Base-by-base conservation (phyloP, 441 rosid genomes). In the Erodium moschatum region DNA sequence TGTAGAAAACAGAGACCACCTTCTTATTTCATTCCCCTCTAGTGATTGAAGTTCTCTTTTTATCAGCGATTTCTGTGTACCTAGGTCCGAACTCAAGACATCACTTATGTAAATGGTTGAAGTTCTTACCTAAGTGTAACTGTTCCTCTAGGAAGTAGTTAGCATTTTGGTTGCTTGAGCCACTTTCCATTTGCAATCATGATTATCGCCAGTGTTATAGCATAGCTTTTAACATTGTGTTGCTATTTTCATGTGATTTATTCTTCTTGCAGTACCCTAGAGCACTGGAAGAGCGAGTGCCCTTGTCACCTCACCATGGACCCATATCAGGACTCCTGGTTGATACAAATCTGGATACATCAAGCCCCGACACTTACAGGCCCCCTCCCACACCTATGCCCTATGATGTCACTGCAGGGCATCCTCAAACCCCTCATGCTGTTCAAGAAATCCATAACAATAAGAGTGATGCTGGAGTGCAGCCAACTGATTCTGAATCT, bases 321-420 rank as follows among this genome's bases (percentile, higher is more conserved):
- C 70, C 85, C 66, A 69, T 82, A 54, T 71, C 89, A 0, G 94
- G 92, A 44, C 91, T 85, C 8, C 67, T 89, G 71, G 92, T 89
- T 63, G 90, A 90, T 81, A 84, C 92, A 31, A 93, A 93, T 78
- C 81, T 93, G 21, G 97, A 88, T 65, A 88, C 88, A 42, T 87
- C 90, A 44, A 81, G 84, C 67, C 88, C 91, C 15, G 90, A 89
- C 81, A 87, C 90, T 69, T 89, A 87, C 72, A 80, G 80, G 74
- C 83, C 96, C 18, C 95, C 96, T 20, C 93, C 96, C 66, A 80
- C 76, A 3, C 91, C 98, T 44, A 64, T 76, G 11, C 92, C 98
- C 10, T 89, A 86, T 54, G 86, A 89, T 78, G 84, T 81, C 29
- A 81, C 73, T 68, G 21, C 76, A 65, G 83, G 77, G 65, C 77